Evolutionary conservation across 768 basidiomycete species (phyloP), one percentile per base, ranked within the genome.

Genomic region (Tricholoma furcatifolium): DNA sequence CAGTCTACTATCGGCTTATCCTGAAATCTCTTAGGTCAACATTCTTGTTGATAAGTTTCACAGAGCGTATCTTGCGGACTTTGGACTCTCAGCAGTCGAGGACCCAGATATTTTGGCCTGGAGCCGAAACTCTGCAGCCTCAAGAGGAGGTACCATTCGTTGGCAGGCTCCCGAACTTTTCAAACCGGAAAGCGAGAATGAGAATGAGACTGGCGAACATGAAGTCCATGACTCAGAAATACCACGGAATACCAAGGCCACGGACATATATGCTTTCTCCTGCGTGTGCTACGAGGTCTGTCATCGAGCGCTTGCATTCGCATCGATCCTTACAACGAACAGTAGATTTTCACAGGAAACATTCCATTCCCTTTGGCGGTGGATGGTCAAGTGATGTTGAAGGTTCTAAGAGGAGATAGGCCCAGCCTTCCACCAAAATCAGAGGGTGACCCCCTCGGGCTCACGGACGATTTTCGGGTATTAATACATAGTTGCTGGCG

Each of bases 81-180:
- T 65, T 39, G 66, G 66, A 2, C 52, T 65, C 3, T 56, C 61
- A 1, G 46, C 50, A 0, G 46, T 65, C 1, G 48, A 54, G 4
- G 60, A 62, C 18, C 46, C 46, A 12, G 47, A 52, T 11, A 54
- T 56, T 9, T 12, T 57, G 6, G 24, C 44, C 11, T 57, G 57
- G 60, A 53, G 50, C 14, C 52, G 53, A 11, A 47, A 55, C 12
- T 51, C 58, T 15, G 39, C 49, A 4, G 41, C 36, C 1, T 49
- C 51, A 11, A 54, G 24, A 20, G 56, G 62, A 8, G 57, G 58
- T 12, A 58, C 55, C 7, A 18, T 30, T 2, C 45, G 60, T 27
- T 65, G 62, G 62, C 50, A 57, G 50, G 62, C 65, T 23, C 65
- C 62, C 3, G 62, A 66, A 34, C 39, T 65, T 5, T 43, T 61